phyloP scores from a whole-genome alignment of 139 green algal species.

The Chlamydomonas sp. region DNA sequence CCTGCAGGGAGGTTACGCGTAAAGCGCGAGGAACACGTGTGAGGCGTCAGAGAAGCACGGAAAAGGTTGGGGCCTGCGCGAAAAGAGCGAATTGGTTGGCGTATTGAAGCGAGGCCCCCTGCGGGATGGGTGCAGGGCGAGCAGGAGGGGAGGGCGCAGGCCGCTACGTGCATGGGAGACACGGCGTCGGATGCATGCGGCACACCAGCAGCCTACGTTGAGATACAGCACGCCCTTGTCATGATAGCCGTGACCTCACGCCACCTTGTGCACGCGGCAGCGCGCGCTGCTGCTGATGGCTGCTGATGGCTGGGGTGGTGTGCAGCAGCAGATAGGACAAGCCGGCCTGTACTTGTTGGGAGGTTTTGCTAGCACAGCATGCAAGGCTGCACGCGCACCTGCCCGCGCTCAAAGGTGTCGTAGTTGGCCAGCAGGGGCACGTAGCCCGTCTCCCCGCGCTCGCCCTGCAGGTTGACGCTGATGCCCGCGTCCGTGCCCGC shows the following conservation, averaged over 20 bases:
- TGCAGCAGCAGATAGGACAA: not conserved
- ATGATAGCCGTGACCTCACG: too few species aligned
- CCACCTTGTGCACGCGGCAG: too few species aligned
- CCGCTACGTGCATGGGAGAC: not conserved
- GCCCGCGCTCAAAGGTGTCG: slow-evolving; percentile 63
- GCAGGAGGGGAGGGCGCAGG: too few species aligned
- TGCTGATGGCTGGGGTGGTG: not conserved
- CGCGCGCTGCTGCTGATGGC: too few species aligned
- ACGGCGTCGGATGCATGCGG: not conserved
- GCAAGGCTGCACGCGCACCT: slow-evolving; percentile 21
- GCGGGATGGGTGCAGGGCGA: too few species aligned
- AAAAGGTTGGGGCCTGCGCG: too few species aligned
- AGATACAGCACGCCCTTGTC: too few species aligned
- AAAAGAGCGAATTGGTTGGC: too few species aligned
- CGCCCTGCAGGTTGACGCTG: slow-evolving; percentile 57
- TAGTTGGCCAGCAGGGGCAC: slow-evolving; percentile 51
- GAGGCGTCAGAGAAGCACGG: too few species aligned
- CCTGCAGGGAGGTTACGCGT: not conserved
- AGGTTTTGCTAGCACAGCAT: not conserved
- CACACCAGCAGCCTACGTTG: not conserved
- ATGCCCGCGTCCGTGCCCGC: slow-evolving; percentile 73
- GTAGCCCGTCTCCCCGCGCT: slow-evolving; percentile 52
- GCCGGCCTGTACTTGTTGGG: not conserved
- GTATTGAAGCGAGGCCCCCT: too few species aligned
- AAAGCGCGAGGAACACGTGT: too few species aligned